phyloP scores from a whole-genome alignment of 2,329 filamentous ascomycete species.

The Ophiostoma quercus region DNA sequence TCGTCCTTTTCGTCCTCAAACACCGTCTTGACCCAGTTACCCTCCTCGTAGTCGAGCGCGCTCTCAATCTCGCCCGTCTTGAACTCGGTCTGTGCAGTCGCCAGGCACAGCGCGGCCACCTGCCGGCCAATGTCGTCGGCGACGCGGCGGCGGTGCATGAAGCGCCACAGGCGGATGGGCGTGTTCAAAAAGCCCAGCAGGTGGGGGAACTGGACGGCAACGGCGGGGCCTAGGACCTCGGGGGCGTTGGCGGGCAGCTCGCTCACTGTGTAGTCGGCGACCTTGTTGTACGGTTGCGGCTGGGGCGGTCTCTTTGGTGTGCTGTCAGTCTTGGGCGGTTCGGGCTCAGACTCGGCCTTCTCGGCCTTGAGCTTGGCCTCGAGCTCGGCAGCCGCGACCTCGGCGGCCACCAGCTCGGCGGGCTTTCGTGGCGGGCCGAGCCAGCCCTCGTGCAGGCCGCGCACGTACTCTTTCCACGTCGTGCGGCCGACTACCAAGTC shows the following conservation, averaged over 20 bases:
- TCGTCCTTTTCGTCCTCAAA: conserved; percentile 48
- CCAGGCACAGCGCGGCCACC: conserved; percentile 78
- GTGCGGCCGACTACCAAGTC: conserved; percentile 87
- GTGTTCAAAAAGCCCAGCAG: conserved; percentile 90
- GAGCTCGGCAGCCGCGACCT: conserved; percentile 1
- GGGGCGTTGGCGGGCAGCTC: conserved; percentile 62
- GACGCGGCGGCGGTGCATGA: conserved; percentile 76
- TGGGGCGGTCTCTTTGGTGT: conserved; percentile 53
- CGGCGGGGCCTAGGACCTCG: conserved; percentile 64
- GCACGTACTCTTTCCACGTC: conserved; percentile 95
- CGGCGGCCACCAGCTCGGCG: conserved; percentile 4
- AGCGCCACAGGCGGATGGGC: conserved; percentile 77
- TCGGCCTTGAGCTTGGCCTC: conserved; percentile 16
- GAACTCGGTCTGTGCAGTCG: conserved; percentile 48
- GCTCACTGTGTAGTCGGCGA: conserved; percentile 64
- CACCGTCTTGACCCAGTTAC: conserved; percentile 77
- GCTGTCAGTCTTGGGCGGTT: conserved; percentile 33
- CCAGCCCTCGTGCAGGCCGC: conserved; percentile 94
- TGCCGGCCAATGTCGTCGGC: conserved; percentile 84
- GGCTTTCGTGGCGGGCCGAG: conserved; percentile 62
- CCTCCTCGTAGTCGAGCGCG: conserved; percentile 65
- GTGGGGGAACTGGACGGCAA: conserved; percentile 74
- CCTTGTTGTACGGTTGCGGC: conserved; percentile 67
- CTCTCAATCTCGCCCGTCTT: conserved; percentile 56
- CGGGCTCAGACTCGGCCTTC: not conserved